Base-by-base conservation (phyloP, 257 asterid genomes). In the Oldenlandia corymbosa region DNA sequence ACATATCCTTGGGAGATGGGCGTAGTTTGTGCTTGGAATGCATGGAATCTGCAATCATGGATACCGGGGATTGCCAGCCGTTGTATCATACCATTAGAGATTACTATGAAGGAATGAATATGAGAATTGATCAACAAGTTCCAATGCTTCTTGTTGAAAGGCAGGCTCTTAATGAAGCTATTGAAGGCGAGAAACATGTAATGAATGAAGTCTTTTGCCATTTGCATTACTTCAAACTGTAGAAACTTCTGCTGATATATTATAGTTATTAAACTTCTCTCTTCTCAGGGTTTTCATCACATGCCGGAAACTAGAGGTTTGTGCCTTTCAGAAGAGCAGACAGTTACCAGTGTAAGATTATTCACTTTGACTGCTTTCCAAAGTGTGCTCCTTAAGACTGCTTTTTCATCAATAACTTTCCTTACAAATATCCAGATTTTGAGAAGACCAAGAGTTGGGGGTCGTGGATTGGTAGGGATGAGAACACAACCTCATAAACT, bases 111-210 rank as follows among this genome's bases (percentile, higher is more conserved):
- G 97, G 99, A 71, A 84, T 93, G 96, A 88, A 94, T 72, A 94
- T 94, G 99, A 84, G 80, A 75, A 86, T 94, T 17, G 82, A 83
- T 59, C 97, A 94, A 73, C 89, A 94, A 75, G 79, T 94, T 34
- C 95, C 99, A 1, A 85, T 94, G 97, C 97, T 94, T 74, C 97
- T 90, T 18, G 97, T 94, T 60, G 96, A 88, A 70, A 86, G 96
- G 60, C 95, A 84, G 57, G 96, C 97, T 49, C 97, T 93, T 31
- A 93, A 93, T 21, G 97, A 93, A 81, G 99, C 97, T 56, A 88
- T 90, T 54, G 97, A 90, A 75, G 97, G 99, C 78, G 97, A 94
- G 78, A 94, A 85, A 73, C 86, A 82, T 70, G 97, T 90, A 90
- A 65, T 52, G 9, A 34, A 9, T 36, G 20, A 34, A 42, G 60